Evolutionary conservation across 2,329 filamentous ascomycete species (phyloP).

Genomic region (Penicillium hordei): DNA sequence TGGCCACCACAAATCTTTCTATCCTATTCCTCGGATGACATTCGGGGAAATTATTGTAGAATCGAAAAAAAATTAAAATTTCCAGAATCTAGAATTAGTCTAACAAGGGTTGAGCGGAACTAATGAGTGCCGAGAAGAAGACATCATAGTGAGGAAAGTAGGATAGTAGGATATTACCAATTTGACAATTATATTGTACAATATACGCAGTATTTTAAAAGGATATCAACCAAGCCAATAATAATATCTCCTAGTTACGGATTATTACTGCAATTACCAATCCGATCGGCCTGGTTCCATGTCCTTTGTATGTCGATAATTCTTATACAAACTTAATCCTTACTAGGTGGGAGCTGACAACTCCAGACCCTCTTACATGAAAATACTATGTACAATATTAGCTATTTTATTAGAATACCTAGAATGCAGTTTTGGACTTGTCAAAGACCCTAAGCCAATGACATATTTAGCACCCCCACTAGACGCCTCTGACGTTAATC

Average conservation of each 20-base stretch:
- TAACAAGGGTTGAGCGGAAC: neutral
- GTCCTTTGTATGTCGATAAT: neutral
- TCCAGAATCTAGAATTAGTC: neutral
- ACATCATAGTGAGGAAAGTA: neutral
- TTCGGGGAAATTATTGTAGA: neutral
- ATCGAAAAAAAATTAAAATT: neutral
- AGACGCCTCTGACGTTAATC: slow-evolving; percentile 24
- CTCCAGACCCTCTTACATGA: neutral
- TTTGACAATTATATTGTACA: neutral
- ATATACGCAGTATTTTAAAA: neutral
- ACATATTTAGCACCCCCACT: neutral
- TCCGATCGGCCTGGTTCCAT: neutral
- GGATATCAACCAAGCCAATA: neutral
- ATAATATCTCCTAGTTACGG: neutral
- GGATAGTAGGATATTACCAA: neutral
- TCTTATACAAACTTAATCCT: neutral
- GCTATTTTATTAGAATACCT: too few relatives aligned
- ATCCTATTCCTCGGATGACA: neutral
- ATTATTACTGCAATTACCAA: neutral
- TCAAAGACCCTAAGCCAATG: slow-evolving; percentile 1
- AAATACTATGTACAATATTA: neutral
- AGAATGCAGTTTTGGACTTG: neutral
- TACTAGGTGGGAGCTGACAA: neutral
- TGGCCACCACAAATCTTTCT: slow-evolving; percentile 7
- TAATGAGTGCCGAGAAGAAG: neutral